phyloP scores from a whole-genome alignment of 306 rosid species.

The Cucurbita ficifolia region DNA sequence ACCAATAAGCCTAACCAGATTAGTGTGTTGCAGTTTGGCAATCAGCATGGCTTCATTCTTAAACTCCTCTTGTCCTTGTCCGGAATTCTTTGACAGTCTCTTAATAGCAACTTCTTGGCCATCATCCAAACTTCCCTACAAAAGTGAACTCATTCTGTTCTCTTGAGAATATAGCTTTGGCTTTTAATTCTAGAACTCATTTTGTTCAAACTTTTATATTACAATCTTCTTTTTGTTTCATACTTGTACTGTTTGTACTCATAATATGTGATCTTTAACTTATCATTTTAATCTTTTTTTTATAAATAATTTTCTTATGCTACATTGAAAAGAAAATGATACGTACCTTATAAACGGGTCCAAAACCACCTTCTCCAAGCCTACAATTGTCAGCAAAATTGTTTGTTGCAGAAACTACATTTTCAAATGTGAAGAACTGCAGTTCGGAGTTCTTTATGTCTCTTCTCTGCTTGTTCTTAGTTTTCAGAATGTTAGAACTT shows the following conservation, averaged over 20 bases:
- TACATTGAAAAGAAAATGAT: neutral
- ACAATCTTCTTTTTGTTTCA: neutral
- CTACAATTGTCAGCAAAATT: neutral
- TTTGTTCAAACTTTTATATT: neutral
- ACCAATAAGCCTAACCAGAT: conserved; percentile 27
- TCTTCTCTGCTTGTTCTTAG: neutral
- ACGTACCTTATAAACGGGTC: neutral
- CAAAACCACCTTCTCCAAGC: neutral
- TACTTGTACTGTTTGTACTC: neutral
- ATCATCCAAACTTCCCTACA: conserved; percentile 20
- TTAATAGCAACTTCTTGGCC: conserved; percentile 32
- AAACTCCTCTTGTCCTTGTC: conserved; percentile 14
- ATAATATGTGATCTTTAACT: neutral
- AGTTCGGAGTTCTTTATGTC: neutral
- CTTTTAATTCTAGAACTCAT: no score
- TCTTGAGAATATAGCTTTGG: neutral
- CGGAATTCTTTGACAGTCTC: conserved; percentile 23
- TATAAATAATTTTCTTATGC: neutral
- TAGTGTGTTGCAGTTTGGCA: conserved; percentile 31
- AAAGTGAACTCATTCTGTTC: neutral
- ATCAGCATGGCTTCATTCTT: conserved; percentile 20
- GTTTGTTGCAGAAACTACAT: neutral
- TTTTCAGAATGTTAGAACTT: neutral
- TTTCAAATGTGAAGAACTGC: neutral
- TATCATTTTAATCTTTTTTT: neutral